Percentiles rank a stretch among this genome's conserved stretches.
These are phyloP conservation scores for Pharnaceum exiguum DNA, from an alignment of 148 eudicot genomes.

Conservation along the genomic window DNA sequence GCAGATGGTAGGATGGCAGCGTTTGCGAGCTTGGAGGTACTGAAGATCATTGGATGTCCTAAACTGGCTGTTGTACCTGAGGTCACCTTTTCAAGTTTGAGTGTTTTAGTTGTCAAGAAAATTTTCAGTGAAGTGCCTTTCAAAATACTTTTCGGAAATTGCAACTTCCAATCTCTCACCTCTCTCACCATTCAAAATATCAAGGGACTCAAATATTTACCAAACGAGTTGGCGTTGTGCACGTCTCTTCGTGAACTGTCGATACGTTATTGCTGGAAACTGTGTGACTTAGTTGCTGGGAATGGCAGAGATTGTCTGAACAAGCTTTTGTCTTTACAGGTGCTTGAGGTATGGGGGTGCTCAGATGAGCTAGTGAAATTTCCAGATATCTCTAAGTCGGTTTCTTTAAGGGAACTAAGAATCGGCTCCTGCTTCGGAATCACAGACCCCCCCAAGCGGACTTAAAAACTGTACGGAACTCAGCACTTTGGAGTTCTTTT, in stretches of 20 bases:
- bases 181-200: too few relatives aligned
- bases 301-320: background rate
- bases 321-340: background rate
- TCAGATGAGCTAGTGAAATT: accelerated
- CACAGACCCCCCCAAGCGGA: background rate
- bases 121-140: too few relatives aligned
- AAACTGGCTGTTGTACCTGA: background rate
- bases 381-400: background rate
- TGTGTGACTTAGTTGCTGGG: background rate
- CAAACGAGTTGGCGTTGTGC: background rate
- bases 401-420: background rate
- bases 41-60: background rate
- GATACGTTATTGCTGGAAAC: background rate
- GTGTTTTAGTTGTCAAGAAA: too few relatives aligned
- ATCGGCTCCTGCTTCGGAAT: background rate
- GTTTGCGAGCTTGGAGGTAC: background rate
- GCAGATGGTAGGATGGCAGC: background rate
- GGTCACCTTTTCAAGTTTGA: too few relatives aligned
- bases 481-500: background rate
- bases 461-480: background rate
- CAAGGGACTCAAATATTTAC: too few relatives aligned
- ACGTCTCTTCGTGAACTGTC: background rate
- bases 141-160: too few relatives aligned
- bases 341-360: background rate
- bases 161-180: too few relatives aligned